phyloP scores from a whole-genome alignment of 2,329 filamentous ascomycete species.

The Colletotrichum paranaense region DNA sequence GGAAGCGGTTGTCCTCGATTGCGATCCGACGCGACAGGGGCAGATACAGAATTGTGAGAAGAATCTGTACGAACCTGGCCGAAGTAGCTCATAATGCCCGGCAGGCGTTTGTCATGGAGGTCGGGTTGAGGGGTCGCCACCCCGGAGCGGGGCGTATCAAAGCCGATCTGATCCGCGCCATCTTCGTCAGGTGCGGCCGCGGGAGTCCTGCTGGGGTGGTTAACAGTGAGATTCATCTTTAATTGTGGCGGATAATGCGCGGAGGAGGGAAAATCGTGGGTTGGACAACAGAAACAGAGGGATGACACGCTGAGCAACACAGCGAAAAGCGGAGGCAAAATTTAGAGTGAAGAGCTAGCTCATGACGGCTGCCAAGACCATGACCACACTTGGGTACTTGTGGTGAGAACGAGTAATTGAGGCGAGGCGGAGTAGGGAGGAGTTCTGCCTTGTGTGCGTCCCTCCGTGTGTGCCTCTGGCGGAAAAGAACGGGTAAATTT shows the following conservation, averaged over 20 bases:
- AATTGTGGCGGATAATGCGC: conserved; percentile 33
- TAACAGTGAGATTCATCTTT: conserved; percentile 58
- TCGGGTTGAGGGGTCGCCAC: conserved; percentile 95
- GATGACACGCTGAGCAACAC: conserved; percentile 23
- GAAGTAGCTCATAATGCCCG: conserved; percentile 97
- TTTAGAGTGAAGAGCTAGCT: conserved; percentile 42
- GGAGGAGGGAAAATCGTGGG: conserved; percentile 24
- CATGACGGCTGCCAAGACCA: conserved; percentile 51
- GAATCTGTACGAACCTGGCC: conserved; percentile 97
- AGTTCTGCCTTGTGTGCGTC: conserved; percentile 5
- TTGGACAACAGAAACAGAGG: conserved; percentile 22
- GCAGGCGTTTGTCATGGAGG: conserved; percentile 92
- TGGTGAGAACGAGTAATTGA: conserved; percentile 5
- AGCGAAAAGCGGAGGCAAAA: conserved; percentile 32
- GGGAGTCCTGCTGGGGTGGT: conserved; percentile 64
- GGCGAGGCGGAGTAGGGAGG: conserved; percentile 11
- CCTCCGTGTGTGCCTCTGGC: conserved; percentile 11
- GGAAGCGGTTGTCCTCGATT: conserved; percentile 24
- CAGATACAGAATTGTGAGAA: conserved; percentile 48
- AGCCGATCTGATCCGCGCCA: conserved; percentile 80
- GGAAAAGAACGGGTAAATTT: conserved; percentile 30
- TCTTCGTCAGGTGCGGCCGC: conserved; percentile 73
- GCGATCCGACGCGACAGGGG: conserved; percentile 44
- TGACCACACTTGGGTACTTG: background rate
- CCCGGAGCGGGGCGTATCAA: conserved; percentile 88